Percentiles rank a stretch among this genome's conserved stretches.
These are phyloP conservation scores for Citrus trifoliata DNA, from an alignment of 345 rosid genomes.

Conservation along the genomic window DNA sequence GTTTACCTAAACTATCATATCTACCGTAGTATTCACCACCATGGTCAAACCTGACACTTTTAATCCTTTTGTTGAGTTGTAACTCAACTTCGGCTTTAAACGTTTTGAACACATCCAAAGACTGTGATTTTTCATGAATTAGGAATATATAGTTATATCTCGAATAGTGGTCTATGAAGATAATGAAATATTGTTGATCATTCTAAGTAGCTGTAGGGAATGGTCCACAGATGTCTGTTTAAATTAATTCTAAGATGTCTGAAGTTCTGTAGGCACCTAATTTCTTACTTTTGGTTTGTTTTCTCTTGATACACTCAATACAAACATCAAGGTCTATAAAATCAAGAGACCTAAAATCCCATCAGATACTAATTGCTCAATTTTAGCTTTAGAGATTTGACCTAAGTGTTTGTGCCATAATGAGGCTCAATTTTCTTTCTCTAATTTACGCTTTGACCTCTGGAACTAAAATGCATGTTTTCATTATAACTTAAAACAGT, in stretches of 20 bases:
- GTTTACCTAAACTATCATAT: no score
- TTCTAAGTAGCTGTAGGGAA: no score
- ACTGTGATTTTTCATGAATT: no score
- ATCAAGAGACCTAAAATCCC: no score
- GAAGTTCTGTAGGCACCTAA: neutral
- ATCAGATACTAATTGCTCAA: neutral
- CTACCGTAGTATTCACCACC: no score
- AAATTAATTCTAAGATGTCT: neutral
- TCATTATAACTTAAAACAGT: neutral
- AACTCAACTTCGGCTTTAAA: no score
- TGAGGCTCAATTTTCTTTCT: neutral
- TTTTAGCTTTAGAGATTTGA: neutral
- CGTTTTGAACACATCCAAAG: no score
- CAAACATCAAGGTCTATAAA: neutral
- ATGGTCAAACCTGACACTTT: neutral
- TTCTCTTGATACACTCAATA: neutral
- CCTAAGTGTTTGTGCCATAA: conserved; percentile 6
- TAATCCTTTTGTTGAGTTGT: no score
- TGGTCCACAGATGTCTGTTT: neutral
- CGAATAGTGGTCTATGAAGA: no score
- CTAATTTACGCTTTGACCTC: neutral
- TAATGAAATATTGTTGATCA: no score
- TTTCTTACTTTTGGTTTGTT: neutral
- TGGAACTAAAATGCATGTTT: neutral
- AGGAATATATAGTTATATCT: neutral